These are phyloP conservation scores for Boeremia lycopersici DNA, from an alignment of 2,329 filamentous ascomycete species.

Conservation along the genomic window DNA sequence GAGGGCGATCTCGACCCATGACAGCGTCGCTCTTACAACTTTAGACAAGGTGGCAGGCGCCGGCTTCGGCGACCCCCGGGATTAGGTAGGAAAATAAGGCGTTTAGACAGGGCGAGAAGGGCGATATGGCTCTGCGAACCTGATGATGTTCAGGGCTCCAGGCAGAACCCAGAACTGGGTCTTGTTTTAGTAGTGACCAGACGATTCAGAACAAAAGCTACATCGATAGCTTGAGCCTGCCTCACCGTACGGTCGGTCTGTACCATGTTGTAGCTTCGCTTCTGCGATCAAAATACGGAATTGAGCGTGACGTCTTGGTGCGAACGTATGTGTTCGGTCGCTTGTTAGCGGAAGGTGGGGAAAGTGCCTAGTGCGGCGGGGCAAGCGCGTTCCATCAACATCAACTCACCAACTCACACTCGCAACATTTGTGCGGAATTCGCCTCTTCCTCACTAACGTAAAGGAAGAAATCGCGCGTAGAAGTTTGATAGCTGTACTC, in stretches of 20 bases:
- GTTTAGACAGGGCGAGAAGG: not conserved
- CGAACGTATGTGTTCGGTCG: not conserved
- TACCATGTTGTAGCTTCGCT: too few species aligned
- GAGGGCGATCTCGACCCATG: too few species aligned
- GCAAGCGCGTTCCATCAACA: not conserved
- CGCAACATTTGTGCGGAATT: not conserved
- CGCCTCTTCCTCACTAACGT: not conserved
- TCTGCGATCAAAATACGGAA: too few species aligned
- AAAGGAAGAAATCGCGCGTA: not conserved
- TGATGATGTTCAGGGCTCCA: not conserved
- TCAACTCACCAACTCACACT: not conserved
- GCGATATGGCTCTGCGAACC: not conserved
- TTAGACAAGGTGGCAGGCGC: too few species aligned
- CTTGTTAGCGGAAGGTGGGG: not conserved
- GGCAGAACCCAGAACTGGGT: not conserved
- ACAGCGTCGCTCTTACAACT: too few species aligned
- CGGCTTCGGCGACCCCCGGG: too few species aligned
- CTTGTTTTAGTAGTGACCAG: not conserved
- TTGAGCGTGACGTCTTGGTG: not conserved
- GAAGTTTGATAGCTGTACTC: not conserved
- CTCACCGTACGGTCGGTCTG: too few species aligned
- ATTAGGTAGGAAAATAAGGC: too few species aligned
- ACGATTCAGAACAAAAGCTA: not conserved
- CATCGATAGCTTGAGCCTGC: not conserved
- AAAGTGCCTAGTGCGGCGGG: not conserved